Evolutionary conservation across 2,329 filamentous ascomycete species (phyloP).

Genomic region (Colletotrichum orbiculare): DNA sequence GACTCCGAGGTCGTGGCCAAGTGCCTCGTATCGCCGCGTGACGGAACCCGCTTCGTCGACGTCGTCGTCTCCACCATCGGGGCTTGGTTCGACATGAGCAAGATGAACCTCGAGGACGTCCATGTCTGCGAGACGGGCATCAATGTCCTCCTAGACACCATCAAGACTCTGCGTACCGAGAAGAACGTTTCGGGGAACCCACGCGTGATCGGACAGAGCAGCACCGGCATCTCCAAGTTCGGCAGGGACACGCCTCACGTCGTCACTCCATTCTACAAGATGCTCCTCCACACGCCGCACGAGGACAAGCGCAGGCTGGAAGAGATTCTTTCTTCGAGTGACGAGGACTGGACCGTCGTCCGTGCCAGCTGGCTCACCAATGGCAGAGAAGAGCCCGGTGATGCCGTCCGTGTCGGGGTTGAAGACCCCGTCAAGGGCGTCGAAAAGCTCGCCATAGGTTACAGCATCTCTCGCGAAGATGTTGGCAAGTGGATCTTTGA

Average conservation of each 20-base stretch:
- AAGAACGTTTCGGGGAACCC: constrained; percentile 43
- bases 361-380: constrained; percentile 47
- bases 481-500: constrained; percentile 55
- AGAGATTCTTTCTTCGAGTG: constrained; percentile 42
- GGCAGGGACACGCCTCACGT: constrained; percentile 54
- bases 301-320: constrained; percentile 59
- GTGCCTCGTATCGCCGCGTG: constrained; percentile 46
- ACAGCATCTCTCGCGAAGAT: constrained; percentile 53
- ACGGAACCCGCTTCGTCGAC: constrained; percentile 52
- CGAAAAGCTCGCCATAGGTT: constrained; percentile 52
- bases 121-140: constrained; percentile 60
- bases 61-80: constrained; percentile 62
- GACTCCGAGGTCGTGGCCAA: constrained; percentile 50
- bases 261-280: constrained; percentile 54
- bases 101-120: constrained; percentile 55
- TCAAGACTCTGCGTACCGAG: constrained; percentile 45
- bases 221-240: constrained; percentile 53
- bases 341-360: constrained; percentile 46
- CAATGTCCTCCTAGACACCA: constrained; percentile 52
- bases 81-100: constrained; percentile 44
- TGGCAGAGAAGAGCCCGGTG: constrained; percentile 38
- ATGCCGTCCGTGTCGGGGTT: constrained; percentile 43
- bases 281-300: constrained; percentile 51
- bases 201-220: constrained; percentile 51
- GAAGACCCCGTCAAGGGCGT: constrained; percentile 47